Percentiles rank a stretch among this genome's conserved stretches.
phyloP scores from a whole-genome alignment of 177 flowering plant genomes.

The Vitis hybrid region DNA sequence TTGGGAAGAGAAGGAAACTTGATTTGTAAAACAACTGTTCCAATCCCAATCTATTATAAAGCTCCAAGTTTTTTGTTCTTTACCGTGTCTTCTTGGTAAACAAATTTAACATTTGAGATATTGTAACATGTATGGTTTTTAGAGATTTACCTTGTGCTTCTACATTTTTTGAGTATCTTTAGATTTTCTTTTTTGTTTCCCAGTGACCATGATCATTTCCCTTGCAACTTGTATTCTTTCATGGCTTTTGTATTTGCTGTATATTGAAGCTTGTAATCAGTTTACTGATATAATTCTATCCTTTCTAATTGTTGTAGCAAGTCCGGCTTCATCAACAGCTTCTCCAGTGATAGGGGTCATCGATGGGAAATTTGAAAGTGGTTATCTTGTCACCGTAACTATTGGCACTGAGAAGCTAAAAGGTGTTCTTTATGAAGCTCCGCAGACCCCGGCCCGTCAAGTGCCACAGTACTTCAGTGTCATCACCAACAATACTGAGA shows the following conservation, averaged over 20 bases:
- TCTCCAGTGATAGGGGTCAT: conserved; percentile 70
- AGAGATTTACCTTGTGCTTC: too few relatives aligned
- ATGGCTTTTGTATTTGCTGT: not conserved
- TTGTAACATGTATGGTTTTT: too few relatives aligned
- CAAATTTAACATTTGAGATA: too few relatives aligned
- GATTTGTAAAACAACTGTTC: too few relatives aligned
- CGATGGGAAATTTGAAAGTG: conserved; percentile 91
- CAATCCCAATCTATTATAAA: too few relatives aligned
- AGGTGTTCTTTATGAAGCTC: conserved; percentile 77
- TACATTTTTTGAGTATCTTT: too few relatives aligned
- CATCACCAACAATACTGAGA: conserved; percentile 7
- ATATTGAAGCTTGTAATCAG: not conserved
- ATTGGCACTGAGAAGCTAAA: conserved; percentile 66
- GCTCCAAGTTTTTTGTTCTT: too few relatives aligned
- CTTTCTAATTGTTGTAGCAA: conserved; percentile 27
- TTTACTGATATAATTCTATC: not conserved
- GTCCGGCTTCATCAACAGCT: conserved; percentile 25
- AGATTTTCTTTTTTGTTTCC: too few relatives aligned
- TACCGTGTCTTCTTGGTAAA: too few relatives aligned
- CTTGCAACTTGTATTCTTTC: not conserved
- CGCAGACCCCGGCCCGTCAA: conserved; percentile 25
- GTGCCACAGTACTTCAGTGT: conserved; percentile 12
- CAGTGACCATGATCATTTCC: too few relatives aligned
- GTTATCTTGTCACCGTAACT: conserved; percentile 81
- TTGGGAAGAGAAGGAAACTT: too few relatives aligned